A percentile compares a stretch with the other conserved stretches of the same genome.
Evolutionary conservation across 805 yeast species (phyloP).

Genomic region (Yamadazyma akitaensis): DNA sequence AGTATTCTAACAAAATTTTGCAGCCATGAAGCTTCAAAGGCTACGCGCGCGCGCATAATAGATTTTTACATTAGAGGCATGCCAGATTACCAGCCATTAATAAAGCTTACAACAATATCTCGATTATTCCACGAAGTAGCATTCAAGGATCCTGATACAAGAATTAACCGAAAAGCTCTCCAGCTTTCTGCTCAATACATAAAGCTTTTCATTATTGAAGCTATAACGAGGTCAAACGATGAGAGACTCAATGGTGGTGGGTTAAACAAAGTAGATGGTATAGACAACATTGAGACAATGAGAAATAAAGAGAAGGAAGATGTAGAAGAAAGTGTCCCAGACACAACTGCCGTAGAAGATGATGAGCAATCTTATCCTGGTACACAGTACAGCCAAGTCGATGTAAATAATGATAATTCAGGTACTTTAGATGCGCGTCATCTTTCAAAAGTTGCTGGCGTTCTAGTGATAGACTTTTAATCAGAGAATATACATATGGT

Average conservation of each 20-base stretch:
- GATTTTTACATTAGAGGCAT: background rate
- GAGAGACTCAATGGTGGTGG: conserved; percentile 29
- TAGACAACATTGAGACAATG: conserved; percentile 24
- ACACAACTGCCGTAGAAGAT: conserved; percentile 13
- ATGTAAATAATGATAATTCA: conserved; percentile 10
- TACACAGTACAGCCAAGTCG: conserved; percentile 7
- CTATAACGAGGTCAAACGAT: conserved; percentile 55
- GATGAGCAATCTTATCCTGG: conserved; percentile 14
- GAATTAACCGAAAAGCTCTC: conserved; percentile 47
- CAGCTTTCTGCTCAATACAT: conserved; percentile 53
- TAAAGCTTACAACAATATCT: conserved; percentile 39
- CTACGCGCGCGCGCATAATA: background rate
- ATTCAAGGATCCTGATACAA: conserved; percentile 44
- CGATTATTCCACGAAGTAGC: conserved; percentile 50
- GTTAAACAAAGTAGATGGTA: conserved; percentile 28
- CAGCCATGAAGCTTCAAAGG: background rate
- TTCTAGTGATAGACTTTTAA: conserved; percentile 54
- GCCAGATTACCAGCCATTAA: background rate
- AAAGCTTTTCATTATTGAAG: conserved; percentile 55
- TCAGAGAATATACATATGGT: background rate
- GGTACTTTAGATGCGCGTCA: conserved; percentile 52
- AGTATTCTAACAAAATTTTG: background rate
- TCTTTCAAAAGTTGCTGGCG: conserved; percentile 53
- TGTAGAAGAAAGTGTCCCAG: conserved; percentile 16
- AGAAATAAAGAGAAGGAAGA: conserved; percentile 13